Conservation (phyloP, 306 rosid species). For the Pachyrhizus erosus region DNA sequence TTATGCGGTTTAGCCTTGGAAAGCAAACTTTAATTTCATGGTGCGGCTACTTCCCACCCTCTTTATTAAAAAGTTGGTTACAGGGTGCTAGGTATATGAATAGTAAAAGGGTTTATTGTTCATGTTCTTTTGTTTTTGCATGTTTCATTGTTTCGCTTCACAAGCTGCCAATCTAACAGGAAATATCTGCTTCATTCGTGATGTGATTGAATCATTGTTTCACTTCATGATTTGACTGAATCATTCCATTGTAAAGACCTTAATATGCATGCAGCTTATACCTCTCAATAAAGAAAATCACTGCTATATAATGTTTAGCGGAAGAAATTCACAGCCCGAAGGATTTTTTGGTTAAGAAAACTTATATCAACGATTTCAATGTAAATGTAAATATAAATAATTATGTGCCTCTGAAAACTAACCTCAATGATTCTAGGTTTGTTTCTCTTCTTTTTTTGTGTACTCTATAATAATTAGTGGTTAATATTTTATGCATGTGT, state of each 20-base stretch:
- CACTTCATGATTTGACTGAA: too few species aligned
- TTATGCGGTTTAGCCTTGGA: not conserved
- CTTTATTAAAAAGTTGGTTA: not conserved
- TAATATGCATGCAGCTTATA: too few species aligned
- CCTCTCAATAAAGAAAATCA: too few species aligned
- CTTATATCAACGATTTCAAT: not conserved
- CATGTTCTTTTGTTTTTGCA: constrained; percentile 6
- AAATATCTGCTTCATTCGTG: not conserved
- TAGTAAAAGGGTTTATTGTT: not conserved
- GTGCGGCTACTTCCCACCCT: not conserved
- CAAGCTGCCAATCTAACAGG: not conserved
- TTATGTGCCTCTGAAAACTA: not conserved
- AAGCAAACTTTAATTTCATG: not conserved
- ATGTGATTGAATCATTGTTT: not conserved
- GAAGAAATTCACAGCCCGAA: too few species aligned
- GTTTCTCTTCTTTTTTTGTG: not conserved
- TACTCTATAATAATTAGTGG: not conserved
- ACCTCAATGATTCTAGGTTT: not conserved
- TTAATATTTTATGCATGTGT: not conserved
- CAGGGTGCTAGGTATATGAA: not conserved
- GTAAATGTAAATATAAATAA: not conserved
- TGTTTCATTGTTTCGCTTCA: not conserved
- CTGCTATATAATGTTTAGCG: too few species aligned
- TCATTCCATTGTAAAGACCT: too few species aligned
- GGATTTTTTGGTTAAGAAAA: not conserved